phyloP scores from a whole-genome alignment of 2,329 filamentous ascomycete species.

The Trichoderma simmonsii region DNA sequence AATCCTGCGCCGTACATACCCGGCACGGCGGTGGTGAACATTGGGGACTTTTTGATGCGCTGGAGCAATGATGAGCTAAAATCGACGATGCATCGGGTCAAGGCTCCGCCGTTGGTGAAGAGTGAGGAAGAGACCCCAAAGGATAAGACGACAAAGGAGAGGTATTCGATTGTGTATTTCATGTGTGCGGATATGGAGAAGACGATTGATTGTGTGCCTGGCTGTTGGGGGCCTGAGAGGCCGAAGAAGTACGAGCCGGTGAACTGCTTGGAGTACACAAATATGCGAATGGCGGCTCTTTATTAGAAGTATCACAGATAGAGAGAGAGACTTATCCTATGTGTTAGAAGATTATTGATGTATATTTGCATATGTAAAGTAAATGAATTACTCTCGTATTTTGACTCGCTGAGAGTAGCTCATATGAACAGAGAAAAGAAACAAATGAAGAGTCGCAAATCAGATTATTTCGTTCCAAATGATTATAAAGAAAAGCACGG shows the following conservation, averaged over 20 bases:
- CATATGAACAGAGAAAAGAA: background rate
- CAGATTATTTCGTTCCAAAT: background rate
- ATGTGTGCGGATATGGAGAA: constrained; percentile 47
- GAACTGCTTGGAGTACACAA: constrained; percentile 29
- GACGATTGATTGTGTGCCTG: constrained; percentile 51
- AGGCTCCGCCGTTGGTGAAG: constrained; percentile 34
- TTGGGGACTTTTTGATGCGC: constrained; percentile 39
- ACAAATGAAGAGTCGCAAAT: background rate
- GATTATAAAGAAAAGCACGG: background rate
- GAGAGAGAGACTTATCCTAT: background rate
- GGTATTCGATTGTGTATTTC: constrained; percentile 62
- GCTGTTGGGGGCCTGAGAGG: constrained; percentile 40
- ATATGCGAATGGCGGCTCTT: constrained; percentile 27
- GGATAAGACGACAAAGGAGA: constrained; percentile 42
- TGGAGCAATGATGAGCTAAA: constrained; percentile 37
- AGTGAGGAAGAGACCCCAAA: constrained; percentile 24
- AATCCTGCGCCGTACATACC: constrained; percentile 29
- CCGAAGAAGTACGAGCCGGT: constrained; percentile 49
- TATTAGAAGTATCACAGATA: background rate
- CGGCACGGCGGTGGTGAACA: constrained; percentile 39
- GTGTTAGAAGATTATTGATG: background rate
- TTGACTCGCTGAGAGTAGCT: background rate
- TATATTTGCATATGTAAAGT: background rate
- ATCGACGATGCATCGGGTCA: constrained; percentile 40
- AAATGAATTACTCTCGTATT: background rate